A percentile compares a stretch with the other conserved stretches of the same genome.
Conservation (phyloP, 177 flowering plant genomes). For the Vitis hybrid region DNA sequence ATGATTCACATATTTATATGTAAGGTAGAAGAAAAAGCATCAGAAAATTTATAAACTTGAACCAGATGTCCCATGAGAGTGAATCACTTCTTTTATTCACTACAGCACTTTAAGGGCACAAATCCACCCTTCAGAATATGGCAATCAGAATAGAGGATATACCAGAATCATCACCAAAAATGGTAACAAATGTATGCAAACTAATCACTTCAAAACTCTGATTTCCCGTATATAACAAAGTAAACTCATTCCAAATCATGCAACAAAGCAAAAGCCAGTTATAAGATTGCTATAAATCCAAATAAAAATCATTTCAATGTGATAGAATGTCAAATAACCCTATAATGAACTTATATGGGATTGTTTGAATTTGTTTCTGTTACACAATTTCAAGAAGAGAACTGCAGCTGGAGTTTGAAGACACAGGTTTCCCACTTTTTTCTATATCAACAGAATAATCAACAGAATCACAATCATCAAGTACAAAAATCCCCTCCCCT, state of each 20-base stretch:
- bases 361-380: neutral
- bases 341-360: neutral
- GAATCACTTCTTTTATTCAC: neutral
- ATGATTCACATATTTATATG: too few species aligned
- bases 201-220: neutral
- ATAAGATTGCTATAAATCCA: neutral
- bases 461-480: too few species aligned
- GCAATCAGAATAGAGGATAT: neutral
- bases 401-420: neutral
- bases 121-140: too few species aligned
- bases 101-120: neutral
- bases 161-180: neutral
- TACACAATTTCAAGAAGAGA: neutral
- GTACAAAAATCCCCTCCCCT: too few species aligned
- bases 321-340: neutral
- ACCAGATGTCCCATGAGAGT: neutral
- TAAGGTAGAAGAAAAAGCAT: too few species aligned
- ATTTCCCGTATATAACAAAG: neutral
- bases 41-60: too few species aligned
- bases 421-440: too few species aligned
- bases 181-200: neutral
- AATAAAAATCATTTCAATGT: neutral
- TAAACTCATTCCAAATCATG: neutral
- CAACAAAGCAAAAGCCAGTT: neutral
- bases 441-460: too few species aligned